These are phyloP conservation scores for Dioscorea zingiberensis DNA, from an alignment of 106 monocot genomes.

Conservation along the genomic window DNA sequence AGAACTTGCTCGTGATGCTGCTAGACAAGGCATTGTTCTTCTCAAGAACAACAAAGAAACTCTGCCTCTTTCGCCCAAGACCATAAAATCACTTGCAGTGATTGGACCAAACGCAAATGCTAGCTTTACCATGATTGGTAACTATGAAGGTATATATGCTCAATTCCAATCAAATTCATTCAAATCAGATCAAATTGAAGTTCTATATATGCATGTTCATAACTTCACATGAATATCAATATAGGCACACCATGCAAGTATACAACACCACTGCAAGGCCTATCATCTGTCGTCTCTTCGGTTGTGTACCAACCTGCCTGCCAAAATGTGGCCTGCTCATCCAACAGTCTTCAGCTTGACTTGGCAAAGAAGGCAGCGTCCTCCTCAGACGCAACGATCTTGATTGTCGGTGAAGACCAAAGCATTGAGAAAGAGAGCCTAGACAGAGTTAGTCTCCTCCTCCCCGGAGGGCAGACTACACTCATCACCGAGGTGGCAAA, in stretches of 20 bases:
- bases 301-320: conserved; percentile 62
- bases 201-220: too few relatives aligned
- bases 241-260: conserved; percentile 80
- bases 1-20: conserved; percentile 82
- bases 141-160: conserved; percentile 78
- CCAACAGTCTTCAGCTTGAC: conserved; percentile 49
- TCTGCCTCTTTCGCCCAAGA: conserved; percentile 49
- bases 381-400: conserved; percentile 64
- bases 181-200: too few relatives aligned
- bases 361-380: conserved; percentile 60
- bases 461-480: conserved; percentile 68
- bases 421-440: conserved; percentile 71
- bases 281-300: conserved; percentile 29
- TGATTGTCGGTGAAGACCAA: conserved; percentile 77
- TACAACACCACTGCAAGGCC: conserved; percentile 79
- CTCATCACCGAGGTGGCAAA: conserved; percentile 70
- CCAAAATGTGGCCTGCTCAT: conserved; percentile 46
- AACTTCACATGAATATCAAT: background rate
- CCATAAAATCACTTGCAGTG: conserved; percentile 59
- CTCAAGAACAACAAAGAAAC: conserved; percentile 63
- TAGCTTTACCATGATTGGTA: conserved; percentile 91
- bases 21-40: conserved; percentile 86
- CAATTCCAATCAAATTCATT: too few relatives aligned
- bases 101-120: conserved; percentile 95
- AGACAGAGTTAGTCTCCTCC: conserved; percentile 56